These are phyloP conservation scores for Boletus insuetus DNA, from an alignment of 768 basidiomycete species.

Conservation along the genomic window DNA sequence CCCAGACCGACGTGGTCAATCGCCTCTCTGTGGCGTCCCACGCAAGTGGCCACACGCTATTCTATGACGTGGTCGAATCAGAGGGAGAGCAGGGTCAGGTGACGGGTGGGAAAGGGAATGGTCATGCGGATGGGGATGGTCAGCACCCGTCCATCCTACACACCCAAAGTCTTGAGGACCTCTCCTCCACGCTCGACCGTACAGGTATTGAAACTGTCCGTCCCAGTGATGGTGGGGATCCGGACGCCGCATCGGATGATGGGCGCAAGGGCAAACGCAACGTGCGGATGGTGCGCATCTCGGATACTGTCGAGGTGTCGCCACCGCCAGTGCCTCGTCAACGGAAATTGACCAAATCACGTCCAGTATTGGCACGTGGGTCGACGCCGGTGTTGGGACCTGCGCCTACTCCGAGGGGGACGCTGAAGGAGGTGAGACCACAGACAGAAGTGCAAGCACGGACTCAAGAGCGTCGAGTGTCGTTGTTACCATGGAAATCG, in stretches of 20 bases:
- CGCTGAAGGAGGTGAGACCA: not conserved
- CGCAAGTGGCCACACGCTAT: constrained; percentile 26
- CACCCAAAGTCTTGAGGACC: constrained; percentile 25
- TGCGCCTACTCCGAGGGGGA: not conserved
- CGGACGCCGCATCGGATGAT: not conserved
- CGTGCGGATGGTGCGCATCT: constrained; percentile 25
- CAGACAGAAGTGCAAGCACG: not conserved
- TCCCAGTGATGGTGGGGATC: not conserved
- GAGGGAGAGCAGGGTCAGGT: not conserved
- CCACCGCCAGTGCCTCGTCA: constrained; percentile 7
- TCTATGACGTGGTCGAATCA: constrained; percentile 21
- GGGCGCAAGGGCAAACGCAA: constrained; percentile 14
- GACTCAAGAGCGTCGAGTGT: constrained; percentile 13
- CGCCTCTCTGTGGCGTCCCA: constrained; percentile 25
- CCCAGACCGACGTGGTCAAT: constrained; percentile 9
- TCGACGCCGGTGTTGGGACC: not conserved
- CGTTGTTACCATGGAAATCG: constrained; percentile 24
- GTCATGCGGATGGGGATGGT: not conserved
- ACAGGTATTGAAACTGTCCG: constrained; percentile 17
- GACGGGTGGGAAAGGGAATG: not conserved
- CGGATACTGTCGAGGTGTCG: constrained; percentile 24
- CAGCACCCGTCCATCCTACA: not conserved
- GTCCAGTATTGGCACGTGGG: not conserved
- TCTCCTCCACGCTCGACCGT: constrained; percentile 18
- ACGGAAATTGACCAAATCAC: constrained; percentile 25